Evolutionary conservation across 352 stramenopile genomes (phyloP).

Genomic region (Globisporangium ultimum): DNA sequence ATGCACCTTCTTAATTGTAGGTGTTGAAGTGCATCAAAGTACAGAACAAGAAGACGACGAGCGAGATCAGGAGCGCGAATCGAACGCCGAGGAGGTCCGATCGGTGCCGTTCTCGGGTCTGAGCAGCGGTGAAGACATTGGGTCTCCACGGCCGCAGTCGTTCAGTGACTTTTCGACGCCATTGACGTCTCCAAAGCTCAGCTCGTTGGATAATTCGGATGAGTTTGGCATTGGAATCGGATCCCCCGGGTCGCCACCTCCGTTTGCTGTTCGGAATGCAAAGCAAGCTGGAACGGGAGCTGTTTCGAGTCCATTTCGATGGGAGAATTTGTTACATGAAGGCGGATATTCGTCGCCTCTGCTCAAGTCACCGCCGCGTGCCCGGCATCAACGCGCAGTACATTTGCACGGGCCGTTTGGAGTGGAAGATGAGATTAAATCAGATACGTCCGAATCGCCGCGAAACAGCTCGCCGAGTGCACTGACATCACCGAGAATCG

Average conservation of each 20-base stretch:
- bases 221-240: slow-evolving; percentile 39
- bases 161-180: slow-evolving; percentile 64
- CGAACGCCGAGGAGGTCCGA: slow-evolving; percentile 14
- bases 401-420: slow-evolving; percentile 21
- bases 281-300: slow-evolving; percentile 5
- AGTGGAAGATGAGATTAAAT: slow-evolving; percentile 34
- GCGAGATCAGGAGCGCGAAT: slow-evolving; percentile 24
- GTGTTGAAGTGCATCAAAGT: neutral
- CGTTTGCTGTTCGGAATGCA: slow-evolving; percentile 47
- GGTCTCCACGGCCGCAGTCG: slow-evolving; percentile 23
- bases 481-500: slow-evolving; percentile 36
- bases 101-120: slow-evolving; percentile 27
- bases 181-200: slow-evolving; percentile 51
- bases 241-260: slow-evolving; percentile 60
- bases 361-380: slow-evolving; percentile 41
- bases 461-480: slow-evolving; percentile 24
- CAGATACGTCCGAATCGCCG: slow-evolving; percentile 17
- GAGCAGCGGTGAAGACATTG: slow-evolving; percentile 43
- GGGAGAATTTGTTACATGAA: slow-evolving; percentile 64
- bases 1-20: neutral
- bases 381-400: neutral
- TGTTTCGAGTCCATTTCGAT: slow-evolving; percentile 53
- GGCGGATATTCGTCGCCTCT: slow-evolving; percentile 53
- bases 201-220: slow-evolving; percentile 48
- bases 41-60: neutral